Conservation (phyloP, 345 rosid species). For the Triadica sebifera region DNA sequence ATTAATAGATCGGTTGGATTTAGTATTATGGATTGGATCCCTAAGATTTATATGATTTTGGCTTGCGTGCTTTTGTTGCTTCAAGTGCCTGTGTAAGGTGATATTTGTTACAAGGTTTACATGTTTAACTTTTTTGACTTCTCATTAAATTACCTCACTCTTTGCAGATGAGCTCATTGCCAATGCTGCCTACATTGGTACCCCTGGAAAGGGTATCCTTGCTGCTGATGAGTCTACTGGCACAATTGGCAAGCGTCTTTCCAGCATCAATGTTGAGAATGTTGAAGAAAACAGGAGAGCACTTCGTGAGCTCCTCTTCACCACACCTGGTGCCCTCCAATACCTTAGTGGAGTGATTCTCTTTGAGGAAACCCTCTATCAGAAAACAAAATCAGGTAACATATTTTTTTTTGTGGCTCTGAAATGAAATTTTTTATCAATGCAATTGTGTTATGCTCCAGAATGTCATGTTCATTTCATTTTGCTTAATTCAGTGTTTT, state of each 20-base stretch:
- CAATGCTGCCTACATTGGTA: conserved; percentile 91
- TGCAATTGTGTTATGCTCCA: background rate
- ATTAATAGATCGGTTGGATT: background rate
- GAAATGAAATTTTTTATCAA: background rate
- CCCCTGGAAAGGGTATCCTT: conserved; percentile 98
- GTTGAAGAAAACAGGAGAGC: conserved; percentile 77
- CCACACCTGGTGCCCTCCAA: conserved; percentile 67
- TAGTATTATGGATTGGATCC: background rate
- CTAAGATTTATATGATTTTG: background rate
- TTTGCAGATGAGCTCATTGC: conserved; percentile 71
- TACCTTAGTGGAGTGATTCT: conserved; percentile 79
- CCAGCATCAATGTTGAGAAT: conserved; percentile 86
- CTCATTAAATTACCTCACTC: background rate
- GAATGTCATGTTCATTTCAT: background rate
- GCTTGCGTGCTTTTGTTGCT: background rate
- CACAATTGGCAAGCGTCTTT: conserved; percentile 89
- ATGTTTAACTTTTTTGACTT: background rate
- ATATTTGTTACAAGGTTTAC: background rate
- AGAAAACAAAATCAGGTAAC: conserved; percentile 70
- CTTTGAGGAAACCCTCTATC: conserved; percentile 82
- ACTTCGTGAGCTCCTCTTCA: conserved; percentile 90
- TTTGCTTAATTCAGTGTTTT: background rate
- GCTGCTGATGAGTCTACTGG: conserved; percentile 99
- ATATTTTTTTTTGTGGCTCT: background rate
- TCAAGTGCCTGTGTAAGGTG: background rate